Evolutionary conservation across 306 rosid species (phyloP).

Genomic region (Glycyrrhiza uralensis): DNA sequence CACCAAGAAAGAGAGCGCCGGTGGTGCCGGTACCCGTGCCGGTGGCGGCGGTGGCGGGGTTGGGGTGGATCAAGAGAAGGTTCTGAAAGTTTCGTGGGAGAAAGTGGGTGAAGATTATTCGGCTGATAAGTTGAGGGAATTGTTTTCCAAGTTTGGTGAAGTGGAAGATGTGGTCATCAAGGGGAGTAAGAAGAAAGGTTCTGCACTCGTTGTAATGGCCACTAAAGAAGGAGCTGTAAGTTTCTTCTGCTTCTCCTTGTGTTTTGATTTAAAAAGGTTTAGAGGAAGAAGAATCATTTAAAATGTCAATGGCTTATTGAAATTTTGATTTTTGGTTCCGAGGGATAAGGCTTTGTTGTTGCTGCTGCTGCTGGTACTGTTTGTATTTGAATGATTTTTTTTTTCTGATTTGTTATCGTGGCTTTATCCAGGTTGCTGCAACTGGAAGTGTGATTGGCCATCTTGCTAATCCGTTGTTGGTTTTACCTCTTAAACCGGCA

Average conservation of each 20-base stretch:
- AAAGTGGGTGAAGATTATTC: constrained; percentile 75
- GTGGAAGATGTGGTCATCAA: constrained; percentile 92
- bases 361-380: neutral
- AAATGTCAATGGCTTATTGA: neutral
- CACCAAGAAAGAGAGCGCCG: constrained; percentile 19
- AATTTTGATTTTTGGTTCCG: neutral
- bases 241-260: neutral
- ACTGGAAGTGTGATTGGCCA: constrained; percentile 61
- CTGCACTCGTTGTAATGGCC: constrained; percentile 86
- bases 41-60: constrained; percentile 15
- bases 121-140: constrained; percentile 61
- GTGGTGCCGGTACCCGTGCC: neutral
- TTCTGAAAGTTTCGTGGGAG: constrained; percentile 92
- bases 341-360: neutral
- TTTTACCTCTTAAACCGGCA: constrained; percentile 71
- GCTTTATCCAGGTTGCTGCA: constrained; percentile 58
- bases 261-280: neutral
- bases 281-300: neutral
- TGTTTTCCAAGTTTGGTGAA: constrained; percentile 70
- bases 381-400: neutral
- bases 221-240: constrained; percentile 85
- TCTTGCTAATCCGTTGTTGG: constrained; percentile 75
- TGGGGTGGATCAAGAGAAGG: constrained; percentile 57
- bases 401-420: neutral
- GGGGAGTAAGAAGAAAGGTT: constrained; percentile 70